phyloP scores from a whole-genome alignment of 805 yeast species.

The Metschnikowia bowlesiae region DNA sequence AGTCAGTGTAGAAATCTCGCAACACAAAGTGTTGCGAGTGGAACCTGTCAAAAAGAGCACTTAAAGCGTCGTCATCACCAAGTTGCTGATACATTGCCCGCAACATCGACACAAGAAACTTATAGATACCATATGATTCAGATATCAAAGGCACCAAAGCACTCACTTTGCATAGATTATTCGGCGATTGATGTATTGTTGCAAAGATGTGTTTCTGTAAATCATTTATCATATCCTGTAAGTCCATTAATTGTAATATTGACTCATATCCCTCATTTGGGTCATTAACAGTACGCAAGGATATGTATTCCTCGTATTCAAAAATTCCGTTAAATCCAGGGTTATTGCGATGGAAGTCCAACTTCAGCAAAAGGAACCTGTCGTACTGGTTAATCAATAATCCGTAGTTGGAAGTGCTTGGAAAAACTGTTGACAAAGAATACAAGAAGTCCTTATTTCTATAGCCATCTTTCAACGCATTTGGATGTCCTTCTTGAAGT shows the following conservation, averaged over 20 bases:
- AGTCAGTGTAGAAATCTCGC: constrained; percentile 83
- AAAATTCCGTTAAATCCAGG: constrained; percentile 92
- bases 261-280: constrained; percentile 96
- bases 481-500: constrained; percentile 96
- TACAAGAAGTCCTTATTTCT: constrained; percentile 74
- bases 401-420: constrained; percentile 52
- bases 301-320: constrained; percentile 92
- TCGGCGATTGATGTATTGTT: constrained; percentile 54
- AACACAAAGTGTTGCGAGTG: constrained; percentile 66
- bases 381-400: constrained; percentile 75
- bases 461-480: constrained; percentile 75
- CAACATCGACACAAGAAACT: constrained; percentile 84
- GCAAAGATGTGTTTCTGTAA: constrained; percentile 75
- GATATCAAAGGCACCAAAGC: constrained; percentile 87
- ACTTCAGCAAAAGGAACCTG: constrained; percentile 61
- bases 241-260: constrained; percentile 73
- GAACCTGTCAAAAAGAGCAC: constrained; percentile 69
- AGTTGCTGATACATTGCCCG: constrained; percentile 78
- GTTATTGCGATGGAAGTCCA: constrained; percentile 78
- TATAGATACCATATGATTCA: constrained; percentile 89
- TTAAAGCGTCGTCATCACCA: constrained; percentile 69
- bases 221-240: constrained; percentile 80
- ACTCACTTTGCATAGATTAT: constrained; percentile 73
- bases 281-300: constrained; percentile 80
- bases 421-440: constrained; percentile 58